These are phyloP conservation scores for Cyberlindnera mrakii DNA, from an alignment of 805 yeast species.

Conservation along the genomic window DNA sequence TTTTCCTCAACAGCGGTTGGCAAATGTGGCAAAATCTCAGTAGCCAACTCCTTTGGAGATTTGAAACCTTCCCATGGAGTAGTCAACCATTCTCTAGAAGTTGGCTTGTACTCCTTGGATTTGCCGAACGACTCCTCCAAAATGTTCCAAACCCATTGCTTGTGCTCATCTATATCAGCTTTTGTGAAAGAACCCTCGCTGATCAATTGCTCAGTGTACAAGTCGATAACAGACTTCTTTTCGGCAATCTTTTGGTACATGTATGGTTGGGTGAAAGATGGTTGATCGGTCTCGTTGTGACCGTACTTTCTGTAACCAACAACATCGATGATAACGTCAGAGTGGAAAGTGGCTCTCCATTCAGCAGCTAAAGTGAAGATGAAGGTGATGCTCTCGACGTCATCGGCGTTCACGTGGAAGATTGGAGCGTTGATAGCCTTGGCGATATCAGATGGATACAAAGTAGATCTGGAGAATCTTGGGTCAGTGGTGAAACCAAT, in stretches of 20 bases:
- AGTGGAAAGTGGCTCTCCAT: slow-evolving; percentile 95
- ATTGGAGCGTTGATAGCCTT: slow-evolving; percentile 96
- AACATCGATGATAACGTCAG: slow-evolving; percentile 93
- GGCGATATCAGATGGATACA: slow-evolving; percentile 96
- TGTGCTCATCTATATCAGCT: slow-evolving; percentile 92
- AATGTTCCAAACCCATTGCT: slow-evolving; percentile 94
- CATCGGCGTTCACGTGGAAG: slow-evolving; percentile 99
- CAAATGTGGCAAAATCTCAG: slow-evolving; percentile 90
- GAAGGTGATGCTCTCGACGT: slow-evolving; percentile 87
- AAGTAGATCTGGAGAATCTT: slow-evolving; percentile 93
- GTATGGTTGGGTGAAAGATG: slow-evolving; percentile 95
- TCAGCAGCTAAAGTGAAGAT: slow-evolving; percentile 96
- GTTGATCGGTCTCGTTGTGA: slow-evolving; percentile 99
- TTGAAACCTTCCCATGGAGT: slow-evolving; percentile 99
- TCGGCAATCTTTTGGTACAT: slow-evolving; percentile 91
- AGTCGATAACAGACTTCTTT: slow-evolving; percentile 84
- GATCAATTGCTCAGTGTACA: slow-evolving; percentile 73
- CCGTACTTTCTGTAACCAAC: slow-evolving; percentile 99
- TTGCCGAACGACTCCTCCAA: slow-evolving; percentile 86
- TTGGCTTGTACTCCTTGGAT: slow-evolving; percentile 85
- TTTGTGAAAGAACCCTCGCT: slow-evolving; percentile 84
- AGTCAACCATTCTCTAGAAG: slow-evolving; percentile 95
- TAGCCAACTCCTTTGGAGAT: slow-evolving; percentile 93
- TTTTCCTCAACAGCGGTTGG: slow-evolving; percentile 85
- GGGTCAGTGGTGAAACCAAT: slow-evolving; percentile 99